Conservation (phyloP, 768 basidiomycete genomes). For the Termitomyces sp. region DNA sequence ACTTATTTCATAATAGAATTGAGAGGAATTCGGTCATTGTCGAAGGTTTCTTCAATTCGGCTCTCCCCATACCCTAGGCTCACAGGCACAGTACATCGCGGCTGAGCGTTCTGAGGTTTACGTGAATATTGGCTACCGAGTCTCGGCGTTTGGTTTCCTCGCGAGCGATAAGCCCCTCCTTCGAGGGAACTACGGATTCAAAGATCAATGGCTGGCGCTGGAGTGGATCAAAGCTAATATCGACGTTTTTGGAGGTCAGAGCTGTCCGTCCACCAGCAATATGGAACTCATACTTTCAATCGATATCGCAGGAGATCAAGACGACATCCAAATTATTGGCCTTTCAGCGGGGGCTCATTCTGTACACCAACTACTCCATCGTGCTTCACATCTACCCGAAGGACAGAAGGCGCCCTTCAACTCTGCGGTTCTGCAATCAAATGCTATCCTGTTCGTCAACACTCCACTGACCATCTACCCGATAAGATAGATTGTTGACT, state of each 20-base stretch:
- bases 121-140: conserved; percentile 73
- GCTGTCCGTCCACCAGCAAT: background rate
- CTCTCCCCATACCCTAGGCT: conserved; percentile 55
- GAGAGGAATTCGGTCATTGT: background rate
- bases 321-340: conserved; percentile 57
- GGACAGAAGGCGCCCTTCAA: conserved; percentile 56
- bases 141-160: conserved; percentile 74
- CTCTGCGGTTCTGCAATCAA: conserved; percentile 66
- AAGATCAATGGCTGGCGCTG: conserved; percentile 78
- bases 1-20: background rate
- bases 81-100: conserved; percentile 63
- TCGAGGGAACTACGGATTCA: conserved; percentile 77
- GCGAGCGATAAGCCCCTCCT: conserved; percentile 57
- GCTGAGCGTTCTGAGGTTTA: conserved; percentile 62
- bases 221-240: conserved; percentile 70
- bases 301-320: conserved; percentile 42
- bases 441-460: conserved; percentile 58
- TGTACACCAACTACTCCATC: conserved; percentile 68
- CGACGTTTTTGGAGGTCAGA: conserved; percentile 55
- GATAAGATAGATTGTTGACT: background rate
- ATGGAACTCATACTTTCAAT: background rate
- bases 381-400: conserved; percentile 55
- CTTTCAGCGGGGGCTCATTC: conserved; percentile 77
- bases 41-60: conserved; percentile 73
- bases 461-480: too few relatives aligned